Evolutionary conservation across 2,329 filamentous ascomycete genomes (phyloP), one percentile per base, ranked within the genome.

Genomic region (Epichloe festucae): DNA sequence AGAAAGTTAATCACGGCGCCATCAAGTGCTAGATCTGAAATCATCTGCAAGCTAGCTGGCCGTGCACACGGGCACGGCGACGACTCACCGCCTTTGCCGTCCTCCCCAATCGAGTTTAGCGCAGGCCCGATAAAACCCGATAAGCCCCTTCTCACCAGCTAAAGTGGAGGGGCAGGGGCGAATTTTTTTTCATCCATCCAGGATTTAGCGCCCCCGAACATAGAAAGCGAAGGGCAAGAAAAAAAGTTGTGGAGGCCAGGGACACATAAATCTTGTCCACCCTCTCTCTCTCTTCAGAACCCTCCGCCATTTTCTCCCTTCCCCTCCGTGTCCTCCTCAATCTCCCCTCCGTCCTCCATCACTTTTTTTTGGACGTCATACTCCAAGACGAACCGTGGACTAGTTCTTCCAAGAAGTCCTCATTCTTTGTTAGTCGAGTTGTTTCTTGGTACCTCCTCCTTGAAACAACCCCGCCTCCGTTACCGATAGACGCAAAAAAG

Each of bases 1-100:
- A 19, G 95, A 11, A 89, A 34, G 89, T 88, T 27, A 97, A 97
- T 72, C 23, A 42, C 17, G 19, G 35, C 49, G 49, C 49, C 49
- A 51, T 45, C n/a, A 19, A 23, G 40, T 41, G 39, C 39, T 5
- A 15, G 27, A 54, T 51, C 39, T 45, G 36, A 52, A 53, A 51
- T 55, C 46, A 36, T 43, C 44, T 51, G 42, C 38, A 43, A 43
- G 40, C 49, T 55, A 50, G 39, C 49, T 52, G 53, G 50, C 48
- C 15, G 23, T 49, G 47, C 39, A 49, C 47, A 44, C 48, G 49
- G 45, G 12, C 36, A 15, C 21, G 41, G 34, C 50, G 31, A 46
- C 46, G 48, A 44, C 54, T 57, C 54, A 59, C 57, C 56, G 56
- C 57, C 51, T 54, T 55, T 43, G 54, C 54, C 49, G 11, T 52